Base-by-base conservation (phyloP, 208 protist genomes). In the Balamuthia mandrillaris region DNA sequence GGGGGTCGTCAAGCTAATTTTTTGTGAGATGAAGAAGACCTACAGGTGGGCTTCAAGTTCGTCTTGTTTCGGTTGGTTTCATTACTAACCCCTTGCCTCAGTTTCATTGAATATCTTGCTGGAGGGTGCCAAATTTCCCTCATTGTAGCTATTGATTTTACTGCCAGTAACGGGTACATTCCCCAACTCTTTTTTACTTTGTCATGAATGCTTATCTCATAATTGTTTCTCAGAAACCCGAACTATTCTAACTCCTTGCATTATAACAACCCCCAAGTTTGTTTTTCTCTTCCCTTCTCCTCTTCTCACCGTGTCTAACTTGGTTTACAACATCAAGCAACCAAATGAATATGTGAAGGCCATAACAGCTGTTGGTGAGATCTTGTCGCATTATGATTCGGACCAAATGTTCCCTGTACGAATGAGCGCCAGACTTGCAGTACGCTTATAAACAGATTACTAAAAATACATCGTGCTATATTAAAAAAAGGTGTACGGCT, bases 91-190 rank as follows among this genome's bases (percentile, higher is more conserved):
- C 58, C 58, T 77, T n/a, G 4, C 41, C 18, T 16, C 44, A 77
- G 70, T 14, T 92, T 92, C 41, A 29, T 89, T 0, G 88, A 91
- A 18, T 92, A 91, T 29, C 29, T 92, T 3, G 41, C 52, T 0
- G 89, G 87, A 51, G 90, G 90, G 44, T 90, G 86, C 54, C 87
- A 92, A 52, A 89, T 92, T 27, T 47, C 27, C 2, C 41, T 92
- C 7, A 87, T 92, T 18, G 70, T 89, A 16, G 90, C 68, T 51
- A 92, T 92, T 35, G 90, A 92, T 74, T 92, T 88, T 37, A 92
- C 90, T 1, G 90, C 52, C 37, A 87, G 75, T 18, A 92, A 92
- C 68, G 65, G 58, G 44, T 39, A 75, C 27, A 52, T 56, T 18
- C 31, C 47, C 10, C 1, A 1, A 21, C 3, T 63, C 24, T 33